These are phyloP conservation scores for Scopulariopsis brevicaulis DNA, from an alignment of 2,329 filamentous ascomycete genomes.

Conservation along the genomic window DNA sequence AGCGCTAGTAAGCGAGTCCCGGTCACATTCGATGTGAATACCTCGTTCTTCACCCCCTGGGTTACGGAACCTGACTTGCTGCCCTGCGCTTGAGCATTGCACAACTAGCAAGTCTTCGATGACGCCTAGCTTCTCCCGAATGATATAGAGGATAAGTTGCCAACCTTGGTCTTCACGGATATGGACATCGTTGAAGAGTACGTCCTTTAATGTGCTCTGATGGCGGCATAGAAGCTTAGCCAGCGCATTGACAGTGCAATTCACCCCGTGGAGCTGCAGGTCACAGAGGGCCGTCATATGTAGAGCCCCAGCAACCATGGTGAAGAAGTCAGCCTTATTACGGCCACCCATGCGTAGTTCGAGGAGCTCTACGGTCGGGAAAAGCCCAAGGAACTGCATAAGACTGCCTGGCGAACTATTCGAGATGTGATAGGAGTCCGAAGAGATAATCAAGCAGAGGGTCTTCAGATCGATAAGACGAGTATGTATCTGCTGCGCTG, in stretches of 20 bases:
- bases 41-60: background rate
- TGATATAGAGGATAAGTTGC: background rate
- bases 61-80: background rate
- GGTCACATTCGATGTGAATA: background rate
- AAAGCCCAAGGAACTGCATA: too few species aligned
- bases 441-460: too few species aligned
- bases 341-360: background rate
- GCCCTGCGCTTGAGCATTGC: background rate
- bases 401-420: too few species aligned
- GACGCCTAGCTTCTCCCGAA: background rate
- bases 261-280: background rate
- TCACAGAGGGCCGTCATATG: background rate
- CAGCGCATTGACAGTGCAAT: background rate
- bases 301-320: background rate
- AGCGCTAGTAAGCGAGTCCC: background rate
- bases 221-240: background rate
- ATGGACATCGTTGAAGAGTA: background rate
- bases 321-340: background rate
- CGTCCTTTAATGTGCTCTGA: background rate
- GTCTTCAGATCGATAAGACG: background rate
- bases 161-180: background rate
- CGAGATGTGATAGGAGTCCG: too few species aligned
- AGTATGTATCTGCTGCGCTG: background rate
- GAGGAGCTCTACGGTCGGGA: too few species aligned
- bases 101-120: background rate